Evolutionary conservation across 352 stramenopile genomes (phyloP), one percentile per base, ranked within the genome.

Genomic region (Phytophthora europaea): DNA sequence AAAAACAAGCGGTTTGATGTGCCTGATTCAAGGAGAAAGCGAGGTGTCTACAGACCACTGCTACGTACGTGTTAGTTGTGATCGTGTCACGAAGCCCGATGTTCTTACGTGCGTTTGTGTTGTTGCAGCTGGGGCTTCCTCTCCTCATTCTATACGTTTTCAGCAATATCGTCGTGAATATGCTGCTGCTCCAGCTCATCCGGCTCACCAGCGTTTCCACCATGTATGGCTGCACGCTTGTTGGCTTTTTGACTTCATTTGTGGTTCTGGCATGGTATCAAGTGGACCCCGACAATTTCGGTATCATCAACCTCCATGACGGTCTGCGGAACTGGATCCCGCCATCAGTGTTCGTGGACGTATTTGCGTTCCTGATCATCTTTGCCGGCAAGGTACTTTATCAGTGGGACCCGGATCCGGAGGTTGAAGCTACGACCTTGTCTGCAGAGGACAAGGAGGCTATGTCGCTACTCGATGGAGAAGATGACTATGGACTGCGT

Each of bases 361-460:
- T 93, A 16, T 76, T 94, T 43, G 83, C 87, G 8, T 95, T 92
- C 68, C 22, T 87, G 18, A 80, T 86, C 15, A 84, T 94, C 28
- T 80, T 93, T 55, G 79, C 80, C 6, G 87, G 87, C 23, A 93
- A 93, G 59, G 67, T 90, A 13, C 72, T 96, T 40, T 95, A 89
- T 66, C 87, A 94, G 57, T 97, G 88, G 90, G 86, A 97, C 48
- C 69, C 84, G 4, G 85, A 94, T 70, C 87, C 85, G 52, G 85
- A 91, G 18, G 86, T 91, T 34, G 84, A 95, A 72, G 88, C 88
- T 26, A 95, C 87, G 26, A 97, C 90, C 28, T 84, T 83, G 53
- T 95, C 88, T 13, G 90, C 88, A 10, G 90, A 94, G 48, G 90
- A 97, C 61, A 96, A 96, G 69, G 90, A 96, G 62, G 85, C 86